Evolutionary conservation across 2,329 filamentous ascomycete species (phyloP), one percentile per base, ranked within the genome.

Genomic region (Pezicula neosporulosa): DNA sequence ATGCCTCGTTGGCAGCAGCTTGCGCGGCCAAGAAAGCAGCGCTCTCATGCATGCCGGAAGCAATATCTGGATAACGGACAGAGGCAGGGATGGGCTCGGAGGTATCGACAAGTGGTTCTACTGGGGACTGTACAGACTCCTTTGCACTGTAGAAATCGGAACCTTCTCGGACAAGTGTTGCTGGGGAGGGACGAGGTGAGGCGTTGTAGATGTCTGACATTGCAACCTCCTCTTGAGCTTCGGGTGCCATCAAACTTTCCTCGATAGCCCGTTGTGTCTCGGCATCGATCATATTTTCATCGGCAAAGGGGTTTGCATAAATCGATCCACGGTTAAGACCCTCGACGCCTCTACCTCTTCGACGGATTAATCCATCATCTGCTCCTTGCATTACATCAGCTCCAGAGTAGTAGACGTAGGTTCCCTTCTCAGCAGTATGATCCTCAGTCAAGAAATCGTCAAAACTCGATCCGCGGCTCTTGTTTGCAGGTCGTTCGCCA

Each of bases 361-460:
- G 73, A 49, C 80, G 76, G 47, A 76, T 59, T 30, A 81, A 67
- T 7, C 77, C 76, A 12, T 75, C 70, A 19, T 72, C 68, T 28
- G 68, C 62, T 37, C 60, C 56, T 24, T 63, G 58, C 33, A 65
- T 68, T 8, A 70, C 56, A 48, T 82, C 72, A 10, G 78, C 67
- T 10, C 82, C 78, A 7, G 77, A 78, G 61, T 83, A 82, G 66
- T 79, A 81, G 38, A 85, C 75, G 56, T 73, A 81, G 0, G 80
- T 72, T 38, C 81, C 81, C 50, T 73, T 72, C 57, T 82, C 80
- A 52, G 72, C 77, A n/a, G 56, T 65, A 38, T 67, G 62, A 48
- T 83, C 81, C 37, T 73, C 72, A 44, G 69, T 69, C 49, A 86
- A 63, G 54, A 85, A 82, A 58, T 84, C 80, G 57, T 85, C 82